Base-by-base conservation (phyloP, 1,284 basidiomycete genomes). In the Trametes versicolor region DNA sequence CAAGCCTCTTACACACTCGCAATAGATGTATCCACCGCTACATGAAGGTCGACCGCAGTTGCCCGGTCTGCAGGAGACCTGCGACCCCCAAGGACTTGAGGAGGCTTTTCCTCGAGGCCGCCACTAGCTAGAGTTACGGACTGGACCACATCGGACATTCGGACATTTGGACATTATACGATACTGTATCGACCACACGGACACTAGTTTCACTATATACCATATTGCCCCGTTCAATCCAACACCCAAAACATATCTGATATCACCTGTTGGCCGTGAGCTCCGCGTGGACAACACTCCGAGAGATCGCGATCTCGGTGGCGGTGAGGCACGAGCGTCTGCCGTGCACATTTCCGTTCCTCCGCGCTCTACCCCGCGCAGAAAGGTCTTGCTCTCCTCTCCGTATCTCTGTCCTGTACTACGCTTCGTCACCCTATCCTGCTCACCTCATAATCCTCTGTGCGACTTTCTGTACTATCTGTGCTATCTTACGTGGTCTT, bases 41-140 rank as follows among this genome's bases (percentile, higher is more conserved):
- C 12, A 53, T 76, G 21, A 56, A 57, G 4, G 57, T 52, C 10
- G 72, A 72, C 62, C 60, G 53, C 51, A 62, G 61, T 45, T 76
- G 75, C 53, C 75, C 75, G 1, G 74, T 76, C 4, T 76, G 75
- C 56, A 70, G 74, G 27, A 66, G 56, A n/a, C 48, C 63, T 21
- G 65, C 72, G 12, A 50, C 37, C 23, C 66, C 55, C 2, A 62
- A 56, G 25, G 72, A 76, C 17, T 62, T 76, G 9, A 62, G 72
- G 48, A 73, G 61, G 59, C 66, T 75, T 21, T 75, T 70, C 62
- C 65, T 76, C 29, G 50, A 66, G 41, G 41, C 53, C 36, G 54
- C 53, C 23, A 32, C 29, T 39, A 39, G 15, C 37, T 39, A 39
- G 37, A 39, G 37, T 39, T 3, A 39, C 13, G 13, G 52, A 12